These are phyloP conservation scores for Leptodontidium sp. DNA, from an alignment of 2,329 filamentous ascomycete genomes.

Conservation along the genomic window DNA sequence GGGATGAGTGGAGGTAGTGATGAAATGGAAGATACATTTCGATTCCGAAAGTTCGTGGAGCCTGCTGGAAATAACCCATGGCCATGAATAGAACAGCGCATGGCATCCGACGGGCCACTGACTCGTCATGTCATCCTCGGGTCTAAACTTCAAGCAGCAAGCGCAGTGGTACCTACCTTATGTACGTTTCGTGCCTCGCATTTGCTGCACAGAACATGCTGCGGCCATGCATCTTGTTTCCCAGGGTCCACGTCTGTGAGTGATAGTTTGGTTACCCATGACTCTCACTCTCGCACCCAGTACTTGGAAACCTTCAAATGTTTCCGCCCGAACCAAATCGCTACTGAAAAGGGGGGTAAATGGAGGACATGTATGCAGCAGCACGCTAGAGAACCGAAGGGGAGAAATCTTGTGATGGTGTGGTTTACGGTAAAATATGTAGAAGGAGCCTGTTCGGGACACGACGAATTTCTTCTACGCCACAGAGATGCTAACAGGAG, in stretches of 20 bases:
- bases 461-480: slow-evolving; percentile 5
- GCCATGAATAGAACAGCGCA: background rate
- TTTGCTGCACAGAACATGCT: slow-evolving; percentile 11
- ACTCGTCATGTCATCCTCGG: slow-evolving; percentile 12
- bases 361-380: no score
- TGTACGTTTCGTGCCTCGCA: background rate
- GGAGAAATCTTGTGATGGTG: background rate
- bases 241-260: background rate
- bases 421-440: slow-evolving; percentile 12
- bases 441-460: background rate
- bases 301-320: no score
- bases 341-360: no score
- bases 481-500: background rate
- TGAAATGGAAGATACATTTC: slow-evolving; percentile 59
- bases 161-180: slow-evolving; percentile 6
- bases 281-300: background rate
- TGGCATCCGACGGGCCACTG: slow-evolving; percentile 5
- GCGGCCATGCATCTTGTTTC: slow-evolving; percentile 8
- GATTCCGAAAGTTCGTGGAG: slow-evolving; percentile 48
- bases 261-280: background rate
- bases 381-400: no score
- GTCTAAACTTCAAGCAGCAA: background rate
- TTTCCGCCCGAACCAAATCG: no score
- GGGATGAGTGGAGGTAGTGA: slow-evolving; percentile 53
- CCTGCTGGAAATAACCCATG: slow-evolving; percentile 1